Evolutionary conservation across 352 stramenopile species (phyloP), one percentile per base, ranked within the genome.

Genomic region (Globisporangium middletonii): DNA sequence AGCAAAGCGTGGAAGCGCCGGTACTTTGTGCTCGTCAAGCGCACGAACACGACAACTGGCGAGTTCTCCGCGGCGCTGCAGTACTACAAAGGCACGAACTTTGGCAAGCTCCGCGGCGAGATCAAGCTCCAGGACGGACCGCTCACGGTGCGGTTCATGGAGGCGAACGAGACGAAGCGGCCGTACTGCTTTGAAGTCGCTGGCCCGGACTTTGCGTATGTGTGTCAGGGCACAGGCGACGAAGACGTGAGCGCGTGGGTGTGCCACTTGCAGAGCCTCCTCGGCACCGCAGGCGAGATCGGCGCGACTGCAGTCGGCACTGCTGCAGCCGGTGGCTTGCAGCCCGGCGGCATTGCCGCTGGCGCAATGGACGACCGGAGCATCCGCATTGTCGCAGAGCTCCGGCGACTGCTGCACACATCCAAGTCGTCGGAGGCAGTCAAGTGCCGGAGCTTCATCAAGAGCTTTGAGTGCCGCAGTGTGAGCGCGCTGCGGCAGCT

Each of bases 201-300:
- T 0, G 71, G 79, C 11, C 67, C 79, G 2, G 82, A 89, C 16
- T 89, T 89, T 57, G 82, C 78, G 2, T 82, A 88, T 41, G 69
- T 90, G 27, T 94, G 82, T 49, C 88, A 92, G 15, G 86, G 78
- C 6, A 83, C 75, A 4, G 83, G 91, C 50, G 82, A 94, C 52
- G 84, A 94, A 57, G 86, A 95, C 35, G 85, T 88, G n/a, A 94
- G 76, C 50, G 79, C 75, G 0, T 95, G 86, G 86, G 82, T 95
- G 23, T 89, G 79, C 63, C 70, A 94, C 58, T 57, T 95, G 37
- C 83, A 92, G 59, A 89, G 71, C 47, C 64, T 91, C 41, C 73
- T 74, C n/a, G 63, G 64, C 30, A 75, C 71, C 33, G 75, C 59
- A n/a, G 66, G 59, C 28, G 74, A 72, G 11, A 68, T 82, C 9